phyloP scores from a whole-genome alignment of 2,329 filamentous ascomycete species.

The Aspergillus pseudoglaucus region DNA sequence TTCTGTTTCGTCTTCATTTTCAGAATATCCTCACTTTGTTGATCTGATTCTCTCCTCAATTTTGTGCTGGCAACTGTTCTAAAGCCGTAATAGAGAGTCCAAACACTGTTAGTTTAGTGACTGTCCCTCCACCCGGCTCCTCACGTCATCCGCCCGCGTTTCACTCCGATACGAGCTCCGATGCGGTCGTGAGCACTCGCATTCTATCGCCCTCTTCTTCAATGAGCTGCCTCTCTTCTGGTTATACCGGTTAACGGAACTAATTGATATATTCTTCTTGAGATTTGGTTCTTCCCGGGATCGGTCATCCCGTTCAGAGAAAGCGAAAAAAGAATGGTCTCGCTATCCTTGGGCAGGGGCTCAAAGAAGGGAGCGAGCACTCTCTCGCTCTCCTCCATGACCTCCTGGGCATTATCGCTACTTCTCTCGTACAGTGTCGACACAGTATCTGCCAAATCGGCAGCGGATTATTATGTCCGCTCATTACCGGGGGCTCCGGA shows the following conservation, averaged over 20 bases:
- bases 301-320: background rate
- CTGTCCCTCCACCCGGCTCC: background rate
- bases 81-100: no score
- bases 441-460: constrained; percentile 44
- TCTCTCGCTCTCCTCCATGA: constrained; percentile 15
- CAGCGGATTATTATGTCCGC: constrained; percentile 85
- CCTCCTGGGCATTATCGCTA: constrained; percentile 21
- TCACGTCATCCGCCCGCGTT: background rate
- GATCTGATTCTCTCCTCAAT: background rate
- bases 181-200: background rate
- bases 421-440: constrained; percentile 19
- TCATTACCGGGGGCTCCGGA: constrained; percentile 77
- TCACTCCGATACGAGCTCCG: background rate
- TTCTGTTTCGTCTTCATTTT: background rate
- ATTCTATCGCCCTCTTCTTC: background rate
- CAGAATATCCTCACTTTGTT: background rate
- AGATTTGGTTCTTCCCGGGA: constrained; percentile 1
- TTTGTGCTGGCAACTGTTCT: background rate
- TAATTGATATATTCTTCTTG: background rate
- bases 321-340: constrained; percentile 10
- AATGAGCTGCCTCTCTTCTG: no score
- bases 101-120: no score
- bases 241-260: no score
- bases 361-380: constrained; percentile 6
- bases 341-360: constrained; percentile 12